Percentiles rank a stretch among this genome's conserved stretches.
Evolutionary conservation across 345 rosid species (phyloP).

Genomic region (Hypericum perforatum): DNA sequence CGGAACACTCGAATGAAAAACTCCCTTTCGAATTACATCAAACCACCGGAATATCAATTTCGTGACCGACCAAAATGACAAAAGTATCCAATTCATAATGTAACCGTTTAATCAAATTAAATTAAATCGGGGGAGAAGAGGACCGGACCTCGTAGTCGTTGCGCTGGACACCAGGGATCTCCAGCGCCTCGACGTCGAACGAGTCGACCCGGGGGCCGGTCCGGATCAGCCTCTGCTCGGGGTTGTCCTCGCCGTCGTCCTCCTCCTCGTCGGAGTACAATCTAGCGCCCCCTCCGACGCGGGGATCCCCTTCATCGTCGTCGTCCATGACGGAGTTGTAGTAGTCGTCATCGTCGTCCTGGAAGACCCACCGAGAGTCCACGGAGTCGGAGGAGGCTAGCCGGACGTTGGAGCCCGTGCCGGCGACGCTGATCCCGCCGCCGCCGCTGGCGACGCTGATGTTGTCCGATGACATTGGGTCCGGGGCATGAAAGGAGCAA

Average conservation of each 20-base stretch:
- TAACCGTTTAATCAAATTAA: background rate
- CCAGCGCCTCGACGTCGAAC: slow-evolving; percentile 94
- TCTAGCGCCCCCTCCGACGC: slow-evolving; percentile 20
- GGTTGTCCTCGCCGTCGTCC: slow-evolving; percentile 29
- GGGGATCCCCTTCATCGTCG: slow-evolving; percentile 29
- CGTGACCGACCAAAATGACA: no score
- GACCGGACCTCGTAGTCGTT: slow-evolving; percentile 59
- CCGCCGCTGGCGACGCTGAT: slow-evolving; percentile 21
- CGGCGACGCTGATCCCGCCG: slow-evolving; percentile 25
- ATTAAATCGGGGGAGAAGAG: background rate
- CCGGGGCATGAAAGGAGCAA: no score
- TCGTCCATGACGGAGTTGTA: slow-evolving; percentile 40
- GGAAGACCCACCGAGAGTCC: slow-evolving; percentile 95
- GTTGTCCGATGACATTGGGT: slow-evolving; percentile 30
- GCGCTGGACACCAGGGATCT: slow-evolving; percentile 73
- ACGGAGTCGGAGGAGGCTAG: slow-evolving; percentile 59
- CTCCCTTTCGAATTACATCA: no score
- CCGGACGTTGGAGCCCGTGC: slow-evolving; percentile 37
- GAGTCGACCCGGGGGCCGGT: slow-evolving; percentile 83
- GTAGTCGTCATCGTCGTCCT: slow-evolving; percentile 52
- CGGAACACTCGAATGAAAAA: no score
- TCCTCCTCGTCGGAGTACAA: slow-evolving; percentile 65
- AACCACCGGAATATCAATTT: no score
- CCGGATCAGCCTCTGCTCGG: slow-evolving; percentile 73
- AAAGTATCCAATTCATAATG: background rate